phyloP scores from a whole-genome alignment of 768 basidiomycete species.

The Crassisporium funariophilum region DNA sequence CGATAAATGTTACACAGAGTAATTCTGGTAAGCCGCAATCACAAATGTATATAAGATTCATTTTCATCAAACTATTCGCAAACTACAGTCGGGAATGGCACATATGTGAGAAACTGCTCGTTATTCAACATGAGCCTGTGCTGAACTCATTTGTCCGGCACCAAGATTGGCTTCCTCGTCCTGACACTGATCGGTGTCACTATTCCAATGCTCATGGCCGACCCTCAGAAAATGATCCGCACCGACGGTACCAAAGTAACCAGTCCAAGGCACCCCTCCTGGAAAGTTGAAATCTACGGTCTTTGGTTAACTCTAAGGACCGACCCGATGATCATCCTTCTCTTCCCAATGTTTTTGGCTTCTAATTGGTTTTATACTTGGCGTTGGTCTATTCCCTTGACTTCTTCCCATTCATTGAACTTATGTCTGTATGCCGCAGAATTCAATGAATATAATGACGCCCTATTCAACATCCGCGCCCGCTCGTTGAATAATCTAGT shows the following conservation, averaged over 20 bases:
- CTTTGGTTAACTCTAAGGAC: constrained; percentile 67
- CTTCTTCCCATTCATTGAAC: constrained; percentile 16
- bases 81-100: constrained; percentile 64
- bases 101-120: constrained; percentile 57
- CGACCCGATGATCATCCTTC: constrained; percentile 71
- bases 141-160: background rate
- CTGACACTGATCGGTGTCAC: constrained; percentile 69
- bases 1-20: constrained; percentile 29
- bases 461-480: constrained; percentile 77
- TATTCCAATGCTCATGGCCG: constrained; percentile 70
- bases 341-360: constrained; percentile 86
- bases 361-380: constrained; percentile 88
- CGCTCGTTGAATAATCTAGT: constrained; percentile 76
- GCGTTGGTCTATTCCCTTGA: constrained; percentile 49
- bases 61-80: constrained; percentile 1
- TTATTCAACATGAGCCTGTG: background rate
- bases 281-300: constrained; percentile 74
- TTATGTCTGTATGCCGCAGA: constrained; percentile 45
- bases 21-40: constrained; percentile 38
- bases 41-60: background rate
- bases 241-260: constrained; percentile 73
- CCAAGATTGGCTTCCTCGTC: constrained; percentile 74
- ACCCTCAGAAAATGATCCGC: constrained; percentile 72
- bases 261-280: constrained; percentile 67
- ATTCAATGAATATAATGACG: constrained; percentile 80